phyloP scores from a whole-genome alignment of 441 rosid genomes.

The Breynia disticha region DNA sequence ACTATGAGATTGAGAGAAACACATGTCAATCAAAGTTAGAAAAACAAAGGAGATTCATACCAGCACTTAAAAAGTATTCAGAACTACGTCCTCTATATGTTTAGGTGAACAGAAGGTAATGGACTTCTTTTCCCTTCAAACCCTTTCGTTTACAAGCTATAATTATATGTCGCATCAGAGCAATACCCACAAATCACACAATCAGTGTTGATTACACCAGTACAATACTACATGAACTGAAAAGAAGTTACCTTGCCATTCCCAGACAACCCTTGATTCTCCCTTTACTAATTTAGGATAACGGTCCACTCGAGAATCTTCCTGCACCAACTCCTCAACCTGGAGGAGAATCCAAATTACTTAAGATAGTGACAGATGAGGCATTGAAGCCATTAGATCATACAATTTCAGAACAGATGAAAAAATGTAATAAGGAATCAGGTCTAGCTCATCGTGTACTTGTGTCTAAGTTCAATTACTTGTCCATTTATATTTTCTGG shows the following conservation, averaged over 20 bases:
- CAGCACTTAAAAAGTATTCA: too few species aligned
- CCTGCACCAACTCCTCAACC: conserved; percentile 80
- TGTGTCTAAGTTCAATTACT: too few species aligned
- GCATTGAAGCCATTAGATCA: background rate
- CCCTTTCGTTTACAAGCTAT: background rate
- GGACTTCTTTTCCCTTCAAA: background rate
- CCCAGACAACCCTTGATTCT: conserved; percentile 92
- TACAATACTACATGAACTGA: background rate
- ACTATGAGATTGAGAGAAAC: conserved; percentile 27
- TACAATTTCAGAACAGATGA: background rate
- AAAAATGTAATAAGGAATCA: too few species aligned
- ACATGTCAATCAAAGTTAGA: background rate
- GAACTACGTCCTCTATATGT: too few species aligned
- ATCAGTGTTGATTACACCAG: background rate
- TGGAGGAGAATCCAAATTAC: conserved; percentile 14
- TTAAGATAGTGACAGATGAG: too few species aligned
- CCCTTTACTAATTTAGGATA: conserved; percentile 81
- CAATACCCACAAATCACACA: background rate
- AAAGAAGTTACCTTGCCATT: conserved; percentile 73
- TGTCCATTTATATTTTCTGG: too few species aligned
- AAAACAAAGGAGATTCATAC: conserved; percentile 3
- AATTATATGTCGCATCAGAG: too few species aligned
- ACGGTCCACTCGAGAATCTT: conserved; percentile 82
- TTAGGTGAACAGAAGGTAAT: too few species aligned
- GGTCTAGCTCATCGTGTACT: too few species aligned